Base-by-base conservation (phyloP, 352 stramenopile genomes). In the Bremia lactucae region DNA sequence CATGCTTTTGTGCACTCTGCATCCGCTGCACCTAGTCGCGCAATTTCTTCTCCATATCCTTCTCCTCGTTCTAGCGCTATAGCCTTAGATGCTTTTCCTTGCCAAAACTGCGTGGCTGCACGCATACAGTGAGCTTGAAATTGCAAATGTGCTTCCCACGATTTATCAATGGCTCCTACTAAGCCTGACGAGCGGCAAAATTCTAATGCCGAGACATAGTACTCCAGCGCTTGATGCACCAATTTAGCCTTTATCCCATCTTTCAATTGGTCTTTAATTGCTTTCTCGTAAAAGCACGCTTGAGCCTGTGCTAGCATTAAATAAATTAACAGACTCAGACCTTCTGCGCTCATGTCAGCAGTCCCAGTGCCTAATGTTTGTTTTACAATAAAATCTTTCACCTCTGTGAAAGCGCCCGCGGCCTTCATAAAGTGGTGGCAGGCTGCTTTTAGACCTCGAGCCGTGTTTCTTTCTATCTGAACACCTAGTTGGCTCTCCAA, bases 201-300 rank as follows among this genome's bases (percentile, higher is more conserved):
- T 0, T 83, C 72, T 10, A 86, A 39, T 10, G 77, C 72, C 15
- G 56, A 59, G 7, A 51, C 31, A 54, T 87, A 87, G 20, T 72
- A 77, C 28, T 82, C 73, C 37, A 79, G 66, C 22, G 75, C 72
- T 49, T 93, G 76, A 39, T 80, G 65, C 44, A 83, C 80, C 14
- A 93, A 59, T 44, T 89, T 93, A 15, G 80, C 66, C 61, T 89
- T 87, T 45, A 94, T 74, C 8, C 50, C 66, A 46, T 87, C 66
- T 33, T 87, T 87, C 68, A 87, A 83, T 40, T 77, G 61, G 55
- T 96, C 84, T 38, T 88, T 90, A 21, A 95, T 84, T 14, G 83
- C 73, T 51, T 96, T 96, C 50, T 95, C 81, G 52, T 94, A 96
- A 42, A 94, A 94, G 41, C 83, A 95, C n/a, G 82, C 81, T 46